Conservation (phyloP, 176 grass and related monocot species). For the Echinochloa phyllopogon region DNA sequence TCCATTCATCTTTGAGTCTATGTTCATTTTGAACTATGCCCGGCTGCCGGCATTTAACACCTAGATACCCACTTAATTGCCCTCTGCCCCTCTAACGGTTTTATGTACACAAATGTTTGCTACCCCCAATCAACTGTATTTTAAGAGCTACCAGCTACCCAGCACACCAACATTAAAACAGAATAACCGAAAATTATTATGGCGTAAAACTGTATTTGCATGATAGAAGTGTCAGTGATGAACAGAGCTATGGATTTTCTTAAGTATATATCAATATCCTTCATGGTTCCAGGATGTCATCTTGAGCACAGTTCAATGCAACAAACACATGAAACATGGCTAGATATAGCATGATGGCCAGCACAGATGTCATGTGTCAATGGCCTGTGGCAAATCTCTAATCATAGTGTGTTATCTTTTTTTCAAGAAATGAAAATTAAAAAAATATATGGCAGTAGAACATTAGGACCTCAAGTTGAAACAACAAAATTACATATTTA, state of each 20-base stretch:
- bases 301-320: background rate
- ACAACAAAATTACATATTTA: background rate
- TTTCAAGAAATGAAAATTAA: background rate
- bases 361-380: slow-evolving; percentile 20
- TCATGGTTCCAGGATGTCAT: background rate
- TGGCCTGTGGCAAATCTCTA: background rate
- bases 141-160: background rate
- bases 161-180: background rate
- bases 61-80: background rate
- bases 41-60: background rate
- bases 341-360: slow-evolving; percentile 18
- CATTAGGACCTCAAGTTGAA: background rate
- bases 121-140: background rate
- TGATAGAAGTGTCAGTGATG: background rate
- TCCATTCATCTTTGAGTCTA: background rate
- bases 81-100: background rate
- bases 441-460: background rate
- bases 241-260: background rate
- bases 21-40: background rate
- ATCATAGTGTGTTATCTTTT: background rate
- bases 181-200: background rate
- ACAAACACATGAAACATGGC: background rate
- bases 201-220: background rate
- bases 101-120: background rate
- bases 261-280: background rate